These are phyloP conservation scores for Trichosporon coremiiforme DNA, from an alignment of 1,284 basidiomycete species.

Conservation along the genomic window DNA sequence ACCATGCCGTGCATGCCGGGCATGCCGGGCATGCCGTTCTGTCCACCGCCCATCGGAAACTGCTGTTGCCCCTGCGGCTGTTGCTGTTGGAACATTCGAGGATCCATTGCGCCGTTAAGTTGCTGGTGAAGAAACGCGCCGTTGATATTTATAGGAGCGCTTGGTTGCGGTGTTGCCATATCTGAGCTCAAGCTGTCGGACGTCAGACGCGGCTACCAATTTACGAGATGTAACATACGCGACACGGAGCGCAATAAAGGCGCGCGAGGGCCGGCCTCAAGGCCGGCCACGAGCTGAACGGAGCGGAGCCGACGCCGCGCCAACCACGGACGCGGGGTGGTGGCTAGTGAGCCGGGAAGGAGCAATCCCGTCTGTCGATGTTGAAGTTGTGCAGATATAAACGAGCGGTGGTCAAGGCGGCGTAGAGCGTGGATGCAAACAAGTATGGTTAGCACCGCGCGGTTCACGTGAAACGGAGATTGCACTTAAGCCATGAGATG, in stretches of 20 bases:
- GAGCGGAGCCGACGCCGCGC: slow-evolving; percentile 27
- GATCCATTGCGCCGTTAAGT: slow-evolving; percentile 31
- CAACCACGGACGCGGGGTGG: slow-evolving; percentile 27
- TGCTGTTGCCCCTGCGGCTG: slow-evolving; percentile 32
- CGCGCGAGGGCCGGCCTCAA: slow-evolving; percentile 32
- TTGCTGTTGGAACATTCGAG: slow-evolving; percentile 35
- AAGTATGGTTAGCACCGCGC: background rate
- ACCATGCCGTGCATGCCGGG: background rate
- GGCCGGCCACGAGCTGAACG: slow-evolving; percentile 31
- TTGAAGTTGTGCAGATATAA: background rate
- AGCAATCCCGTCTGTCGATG: background rate
- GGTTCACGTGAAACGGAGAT: slow-evolving; percentile 7
- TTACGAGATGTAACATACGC: background rate
- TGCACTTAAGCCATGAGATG: slow-evolving; percentile 13
- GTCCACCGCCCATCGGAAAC: slow-evolving; percentile 17
- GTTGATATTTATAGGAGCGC: slow-evolving; percentile 31
- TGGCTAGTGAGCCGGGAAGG: slow-evolving; percentile 15
- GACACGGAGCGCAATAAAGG: slow-evolving; percentile 17
- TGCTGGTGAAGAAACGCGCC: slow-evolving; percentile 24
- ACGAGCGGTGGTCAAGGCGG: background rate
- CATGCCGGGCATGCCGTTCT: slow-evolving; percentile 18
- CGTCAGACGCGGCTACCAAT: background rate
- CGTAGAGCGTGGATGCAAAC: slow-evolving; percentile 10
- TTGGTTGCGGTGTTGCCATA: slow-evolving; percentile 37
- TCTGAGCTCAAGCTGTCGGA: slow-evolving; percentile 9